Conservation (phyloP, 1,139 yeast species). For the Blastobotrys persicus region DNA sequence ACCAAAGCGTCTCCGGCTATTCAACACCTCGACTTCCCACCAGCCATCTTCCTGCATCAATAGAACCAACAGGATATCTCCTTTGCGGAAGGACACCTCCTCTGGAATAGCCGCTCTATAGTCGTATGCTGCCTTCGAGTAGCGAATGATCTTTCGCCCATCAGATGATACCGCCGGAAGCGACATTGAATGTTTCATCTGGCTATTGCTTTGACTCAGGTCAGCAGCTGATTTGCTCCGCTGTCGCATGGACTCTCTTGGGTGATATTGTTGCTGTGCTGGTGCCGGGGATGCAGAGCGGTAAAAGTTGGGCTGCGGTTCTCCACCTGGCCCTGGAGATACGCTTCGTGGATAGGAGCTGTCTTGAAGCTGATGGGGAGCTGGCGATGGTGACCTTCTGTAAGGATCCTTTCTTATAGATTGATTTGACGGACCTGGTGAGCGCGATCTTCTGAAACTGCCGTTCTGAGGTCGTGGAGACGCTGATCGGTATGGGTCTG, state of each 20-base stretch:
- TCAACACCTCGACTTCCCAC: conserved; percentile 79
- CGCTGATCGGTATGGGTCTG: conserved; percentile 12
- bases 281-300: conserved; percentile 22
- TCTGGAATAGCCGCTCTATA: conserved; percentile 78
- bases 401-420: conserved; percentile 16
- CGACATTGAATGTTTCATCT: conserved; percentile 10
- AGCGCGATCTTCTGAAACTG: conserved; percentile 7
- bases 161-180: conserved; percentile 38
- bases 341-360: conserved; percentile 15
- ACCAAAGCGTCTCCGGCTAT: conserved; percentile 51
- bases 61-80: conserved; percentile 67
- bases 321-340: conserved; percentile 17
- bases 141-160: conserved; percentile 53
- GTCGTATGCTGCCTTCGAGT: conserved; percentile 67
- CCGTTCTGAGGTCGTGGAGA: conserved; percentile 18
- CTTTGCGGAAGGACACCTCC: conserved; percentile 70
- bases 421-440: conserved; percentile 3
- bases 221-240: conserved; percentile 29
- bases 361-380: conserved; percentile 11
- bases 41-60: conserved; percentile 85
- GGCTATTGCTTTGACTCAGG: conserved; percentile 16
- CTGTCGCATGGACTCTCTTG: conserved; percentile 20
- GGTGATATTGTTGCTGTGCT: conserved; percentile 10
- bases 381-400: conserved; percentile 23
- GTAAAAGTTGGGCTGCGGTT: conserved; percentile 9